phyloP scores from a whole-genome alignment of 352 stramenopile genomes.

The Globisporangium yorkense region DNA sequence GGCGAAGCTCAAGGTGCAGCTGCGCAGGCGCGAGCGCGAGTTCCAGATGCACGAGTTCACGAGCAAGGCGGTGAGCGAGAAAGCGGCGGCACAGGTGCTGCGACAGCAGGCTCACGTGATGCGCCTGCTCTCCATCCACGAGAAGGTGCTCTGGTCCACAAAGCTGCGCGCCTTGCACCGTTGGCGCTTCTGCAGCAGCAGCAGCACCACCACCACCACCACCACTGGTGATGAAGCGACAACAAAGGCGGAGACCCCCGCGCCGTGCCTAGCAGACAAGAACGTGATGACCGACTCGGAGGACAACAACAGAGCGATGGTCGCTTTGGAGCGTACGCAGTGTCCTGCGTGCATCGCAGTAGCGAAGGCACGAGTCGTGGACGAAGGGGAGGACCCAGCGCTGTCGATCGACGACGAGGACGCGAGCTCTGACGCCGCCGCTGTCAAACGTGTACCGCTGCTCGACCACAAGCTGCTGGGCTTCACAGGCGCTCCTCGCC shows the following conservation, averaged over 20 bases:
- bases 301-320: constrained; percentile 1
- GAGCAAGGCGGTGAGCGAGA: constrained; percentile 10
- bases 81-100: constrained; percentile 5
- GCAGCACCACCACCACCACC: background rate
- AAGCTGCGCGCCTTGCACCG: constrained; percentile 24
- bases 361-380: background rate
- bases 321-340: background rate
- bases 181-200: constrained; percentile 22
- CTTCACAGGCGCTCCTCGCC: background rate
- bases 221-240: background rate
- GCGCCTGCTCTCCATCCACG: constrained; percentile 29
- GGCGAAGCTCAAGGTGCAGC: constrained; percentile 23
- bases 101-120: constrained; percentile 24
- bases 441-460: background rate
- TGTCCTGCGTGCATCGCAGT: background rate
- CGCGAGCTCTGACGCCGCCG: background rate
- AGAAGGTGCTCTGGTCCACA: constrained; percentile 16
- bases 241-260: background rate
- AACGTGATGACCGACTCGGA: constrained; percentile 5
- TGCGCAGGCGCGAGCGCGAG: constrained; percentile 32
- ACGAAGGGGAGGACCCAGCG: constrained; percentile 4
- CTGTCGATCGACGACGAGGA: constrained; percentile 2
- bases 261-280: background rate
- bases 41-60: constrained; percentile 16
- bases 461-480: background rate